These are phyloP conservation scores for Penicillium malachiteum DNA, from an alignment of 495 filamentous ascomycete species.

Conservation along the genomic window DNA sequence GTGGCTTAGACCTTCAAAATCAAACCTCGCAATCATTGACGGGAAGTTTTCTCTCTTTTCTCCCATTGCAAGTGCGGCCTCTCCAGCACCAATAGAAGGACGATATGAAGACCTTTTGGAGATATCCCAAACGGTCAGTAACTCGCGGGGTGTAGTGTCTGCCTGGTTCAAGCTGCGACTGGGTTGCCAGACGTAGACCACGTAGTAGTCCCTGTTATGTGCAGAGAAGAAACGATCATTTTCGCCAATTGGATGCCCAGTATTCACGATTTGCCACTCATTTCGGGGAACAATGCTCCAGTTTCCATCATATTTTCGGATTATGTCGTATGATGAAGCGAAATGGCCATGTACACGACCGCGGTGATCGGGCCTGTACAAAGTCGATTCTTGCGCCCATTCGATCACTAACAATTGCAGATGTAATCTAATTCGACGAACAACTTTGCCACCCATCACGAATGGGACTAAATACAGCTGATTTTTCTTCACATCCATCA, in stretches of 20 bases:
- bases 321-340: constrained; percentile 61
- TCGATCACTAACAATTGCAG: constrained; percentile 59
- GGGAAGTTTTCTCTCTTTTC: too few relatives aligned
- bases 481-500: constrained; percentile 54
- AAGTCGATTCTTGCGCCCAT: constrained; percentile 61
- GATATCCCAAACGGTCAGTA: constrained; percentile 68
- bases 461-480: constrained; percentile 53
- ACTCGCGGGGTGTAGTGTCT: constrained; percentile 61
- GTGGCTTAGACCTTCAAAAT: constrained; percentile 55
- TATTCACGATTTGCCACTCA: constrained; percentile 67
- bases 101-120: constrained; percentile 52
- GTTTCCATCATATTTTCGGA: constrained; percentile 14
- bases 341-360: constrained; percentile 63
- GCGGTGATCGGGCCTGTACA: constrained; percentile 57
- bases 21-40: constrained; percentile 54
- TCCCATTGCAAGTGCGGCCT: too few relatives aligned
- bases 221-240: constrained; percentile 64
- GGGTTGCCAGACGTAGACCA: constrained; percentile 65
- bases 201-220: constrained; percentile 63
- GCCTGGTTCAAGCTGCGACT: constrained; percentile 55
- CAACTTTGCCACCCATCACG: constrained; percentile 49
- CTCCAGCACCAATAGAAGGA: too few relatives aligned
- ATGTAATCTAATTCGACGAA: constrained; percentile 59
- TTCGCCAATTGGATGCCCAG: constrained; percentile 59
- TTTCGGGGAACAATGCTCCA: constrained; percentile 57